Evolutionary conservation across 148 eudicot genomes (phyloP).

Genomic region (Cornus florida): DNA sequence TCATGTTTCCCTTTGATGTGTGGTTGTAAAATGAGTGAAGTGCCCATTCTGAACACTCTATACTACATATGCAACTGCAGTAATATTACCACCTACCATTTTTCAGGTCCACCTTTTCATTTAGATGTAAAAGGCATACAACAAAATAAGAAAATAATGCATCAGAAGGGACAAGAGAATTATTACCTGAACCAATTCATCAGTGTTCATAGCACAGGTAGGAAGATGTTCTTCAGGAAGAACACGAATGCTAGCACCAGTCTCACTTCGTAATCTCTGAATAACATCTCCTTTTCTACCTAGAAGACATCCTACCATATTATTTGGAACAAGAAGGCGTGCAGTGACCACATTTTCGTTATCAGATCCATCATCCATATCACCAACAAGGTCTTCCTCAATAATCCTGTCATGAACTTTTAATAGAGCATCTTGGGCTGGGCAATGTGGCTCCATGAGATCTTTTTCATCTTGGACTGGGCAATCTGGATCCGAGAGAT

Average conservation of each 20-base stretch:
- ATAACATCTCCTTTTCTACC: constrained; percentile 86
- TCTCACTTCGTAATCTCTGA: constrained; percentile 70
- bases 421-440: background rate
- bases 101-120: background rate
- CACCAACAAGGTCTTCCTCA: constrained; percentile 4
- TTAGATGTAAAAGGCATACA: background rate
- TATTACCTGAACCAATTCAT: constrained; percentile 72
- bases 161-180: background rate
- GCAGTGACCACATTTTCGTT: constrained; percentile 42
- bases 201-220: constrained; percentile 63
- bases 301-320: constrained; percentile 67
- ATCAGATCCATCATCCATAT: constrained; percentile 9
- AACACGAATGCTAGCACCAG: constrained; percentile 75
- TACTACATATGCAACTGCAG: background rate
- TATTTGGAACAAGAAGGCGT: constrained; percentile 77
- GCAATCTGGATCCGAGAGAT: constrained; percentile 22
- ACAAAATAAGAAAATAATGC: background rate
- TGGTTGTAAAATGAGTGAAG: too few species aligned
- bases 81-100: background rate
- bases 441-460: background rate
- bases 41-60: too few species aligned
- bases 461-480: too few species aligned
- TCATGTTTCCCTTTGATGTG: too few species aligned
- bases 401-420: constrained; percentile 1
- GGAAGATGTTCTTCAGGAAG: constrained; percentile 75